Percentiles rank a stretch among this genome's conserved stretches.
Conservation (phyloP, 2,329 filamentous ascomycete genomes). For the Bipolaris zeicola region DNA sequence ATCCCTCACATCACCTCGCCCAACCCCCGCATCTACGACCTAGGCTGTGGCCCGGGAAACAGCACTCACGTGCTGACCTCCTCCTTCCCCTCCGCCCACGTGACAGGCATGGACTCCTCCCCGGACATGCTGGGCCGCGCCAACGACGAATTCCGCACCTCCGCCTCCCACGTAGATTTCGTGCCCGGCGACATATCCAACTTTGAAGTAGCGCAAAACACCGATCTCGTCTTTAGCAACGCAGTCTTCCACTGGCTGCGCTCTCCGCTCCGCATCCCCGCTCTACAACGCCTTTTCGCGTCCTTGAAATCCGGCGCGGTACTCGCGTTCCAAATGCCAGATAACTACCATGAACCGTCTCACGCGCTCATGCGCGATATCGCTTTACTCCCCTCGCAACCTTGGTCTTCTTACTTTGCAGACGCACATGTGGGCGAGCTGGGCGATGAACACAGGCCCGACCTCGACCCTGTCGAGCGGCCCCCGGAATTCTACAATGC, state of each 20-base stretch:
- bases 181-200: constrained; percentile 53
- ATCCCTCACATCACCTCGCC: constrained; percentile 37
- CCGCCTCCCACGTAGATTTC: constrained; percentile 51
- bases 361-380: constrained; percentile 59
- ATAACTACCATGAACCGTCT: constrained; percentile 58
- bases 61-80: constrained; percentile 57
- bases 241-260: constrained; percentile 66
- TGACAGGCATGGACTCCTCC: constrained; percentile 62
- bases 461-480: constrained; percentile 57
- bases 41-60: constrained; percentile 67
- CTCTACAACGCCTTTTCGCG: constrained; percentile 53
- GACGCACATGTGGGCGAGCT: constrained; percentile 25
- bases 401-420: constrained; percentile 49
- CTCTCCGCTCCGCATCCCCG: constrained; percentile 50
- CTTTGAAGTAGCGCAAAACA: constrained; percentile 40
- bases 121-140: constrained; percentile 63
- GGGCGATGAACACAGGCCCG: constrained; percentile 30
- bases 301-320: constrained; percentile 53
- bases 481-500: constrained; percentile 57
- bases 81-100: constrained; percentile 55
- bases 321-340: constrained; percentile 61
- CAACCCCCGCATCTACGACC: constrained; percentile 58
- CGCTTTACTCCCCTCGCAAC: constrained; percentile 33
- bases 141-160: constrained; percentile 31
- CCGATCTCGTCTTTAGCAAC: constrained; percentile 59